Evolutionary conservation across 331 rosid genomes (phyloP).

Genomic region (Dryas integrifolia): DNA sequence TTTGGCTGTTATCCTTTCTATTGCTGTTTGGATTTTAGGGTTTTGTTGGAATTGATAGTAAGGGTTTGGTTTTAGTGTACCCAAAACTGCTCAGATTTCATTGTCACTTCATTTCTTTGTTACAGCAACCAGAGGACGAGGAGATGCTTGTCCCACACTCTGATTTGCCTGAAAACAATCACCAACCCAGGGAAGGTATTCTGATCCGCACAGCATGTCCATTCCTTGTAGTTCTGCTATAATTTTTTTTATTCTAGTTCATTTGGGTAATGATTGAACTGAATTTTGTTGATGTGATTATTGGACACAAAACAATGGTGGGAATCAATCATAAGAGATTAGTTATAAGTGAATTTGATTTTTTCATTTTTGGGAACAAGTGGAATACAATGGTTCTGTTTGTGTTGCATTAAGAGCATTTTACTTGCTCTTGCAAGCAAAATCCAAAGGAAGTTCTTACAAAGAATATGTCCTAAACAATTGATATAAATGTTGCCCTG

Average conservation of each 20-base stretch:
- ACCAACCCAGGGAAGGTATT: conserved; percentile 85
- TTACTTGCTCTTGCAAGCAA: background rate
- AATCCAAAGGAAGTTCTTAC: background rate
- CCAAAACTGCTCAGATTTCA: conserved; percentile 29
- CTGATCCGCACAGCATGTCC: conserved; percentile 33
- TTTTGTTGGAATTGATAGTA: conserved; percentile 24
- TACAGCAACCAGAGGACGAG: conserved; percentile 88
- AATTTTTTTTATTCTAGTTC: conserved; percentile 16
- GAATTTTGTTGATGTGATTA: conserved; percentile 23
- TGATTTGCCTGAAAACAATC: conserved; percentile 73
- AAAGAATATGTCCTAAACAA: background rate
- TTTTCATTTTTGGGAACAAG: background rate
- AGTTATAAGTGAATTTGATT: background rate
- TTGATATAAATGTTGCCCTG: no score
- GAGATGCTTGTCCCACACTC: conserved; percentile 87
- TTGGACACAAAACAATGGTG: background rate
- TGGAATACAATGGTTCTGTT: background rate
- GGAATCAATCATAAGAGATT: background rate
- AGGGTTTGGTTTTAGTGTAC: conserved; percentile 39
- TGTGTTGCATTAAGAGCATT: background rate
- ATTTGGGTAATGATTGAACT: conserved; percentile 18
- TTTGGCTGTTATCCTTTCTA: conserved; percentile 16
- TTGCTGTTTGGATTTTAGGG: conserved; percentile 37
- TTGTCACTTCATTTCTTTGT: conserved; percentile 15
- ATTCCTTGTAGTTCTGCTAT: background rate